Base-by-base conservation (phyloP, 495 filamentous ascomycete genomes). In the Hypoxylon crocopeplum region DNA sequence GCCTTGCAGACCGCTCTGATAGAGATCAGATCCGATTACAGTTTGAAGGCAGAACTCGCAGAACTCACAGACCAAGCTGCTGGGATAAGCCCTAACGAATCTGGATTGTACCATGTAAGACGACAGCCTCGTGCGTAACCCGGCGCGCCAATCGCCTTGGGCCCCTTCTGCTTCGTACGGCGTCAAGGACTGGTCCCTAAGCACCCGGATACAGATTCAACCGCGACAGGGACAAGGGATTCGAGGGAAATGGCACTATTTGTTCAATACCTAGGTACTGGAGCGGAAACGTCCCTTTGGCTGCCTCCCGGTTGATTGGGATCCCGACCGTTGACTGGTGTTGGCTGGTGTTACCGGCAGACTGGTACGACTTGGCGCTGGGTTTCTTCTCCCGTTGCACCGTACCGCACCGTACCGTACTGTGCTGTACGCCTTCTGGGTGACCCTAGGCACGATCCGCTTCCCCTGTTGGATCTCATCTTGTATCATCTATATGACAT, bases 261-360 rank as follows among this genome's bases (percentile, higher is more conserved):
- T 10, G 46, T 24, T n/a, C 20, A 38, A 38, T 17, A 25, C n/a
- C n/a, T n/a, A n/a, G n/a, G n/a, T n/a, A n/a, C 1, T 17, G 3
- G 7, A 13, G 3, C 7, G 32, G 32, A 13, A 34, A 34, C 32
- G 12, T 6, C 15, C 38, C 12, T 52, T 45, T 40, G 54, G 56
- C 17, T 59, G 20, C 48, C 37, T 52, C 48, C 55, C 56, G 41
- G 48, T 38, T 20, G 40, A 58, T 42, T 58, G 19, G 47, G 19
- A 33, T 40, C 41, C 47, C 47, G 46, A 49, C 46, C 46, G 46
- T 49, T 49, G 32, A 49, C 46, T 49, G 33, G 37, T 49, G 46
- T 5, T 34, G 21, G 6, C 33, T 7, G 16, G 56, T 59, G 41
- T 47, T 60, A 60, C 57, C 57, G 37, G 36, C 17, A 47, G 20